Conservation (phyloP, 495 filamentous ascomycete genomes). For the Astrothelium subdiscretum region DNA sequence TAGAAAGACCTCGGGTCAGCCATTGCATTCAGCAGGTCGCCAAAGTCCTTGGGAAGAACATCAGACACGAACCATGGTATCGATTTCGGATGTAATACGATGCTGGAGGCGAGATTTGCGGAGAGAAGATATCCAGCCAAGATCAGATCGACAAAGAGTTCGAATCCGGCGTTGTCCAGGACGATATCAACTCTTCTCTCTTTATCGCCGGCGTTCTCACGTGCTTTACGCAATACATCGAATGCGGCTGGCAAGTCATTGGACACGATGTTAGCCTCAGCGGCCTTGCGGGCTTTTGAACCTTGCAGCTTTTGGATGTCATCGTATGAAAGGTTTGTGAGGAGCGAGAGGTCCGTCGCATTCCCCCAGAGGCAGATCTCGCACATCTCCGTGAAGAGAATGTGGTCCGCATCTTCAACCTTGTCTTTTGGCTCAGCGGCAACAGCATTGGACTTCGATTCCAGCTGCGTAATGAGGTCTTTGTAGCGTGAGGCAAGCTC, state of each 20-base stretch:
- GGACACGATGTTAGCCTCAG: slow-evolving; percentile 78
- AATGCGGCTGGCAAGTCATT: slow-evolving; percentile 74
- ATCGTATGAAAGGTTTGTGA: slow-evolving; percentile 83
- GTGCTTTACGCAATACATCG: slow-evolving; percentile 49
- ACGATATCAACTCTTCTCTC: slow-evolving; percentile 79
- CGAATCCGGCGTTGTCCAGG: slow-evolving; percentile 92
- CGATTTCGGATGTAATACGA: slow-evolving; percentile 86
- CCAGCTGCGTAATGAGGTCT: slow-evolving; percentile 47
- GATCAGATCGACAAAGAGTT: slow-evolving; percentile 88
- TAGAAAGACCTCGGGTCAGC: slow-evolving; percentile 66
- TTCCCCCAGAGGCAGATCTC: slow-evolving; percentile 98
- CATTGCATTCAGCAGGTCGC: slow-evolving; percentile 64
- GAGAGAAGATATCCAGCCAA: slow-evolving; percentile 80
- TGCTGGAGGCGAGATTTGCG: slow-evolving; percentile 65
- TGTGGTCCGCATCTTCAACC: slow-evolving; percentile 54
- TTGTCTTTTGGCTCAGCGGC: slow-evolving; percentile 32
- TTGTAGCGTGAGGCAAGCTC: slow-evolving; percentile 73
- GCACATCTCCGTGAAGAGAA: slow-evolving; percentile 85
- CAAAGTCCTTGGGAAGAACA: slow-evolving; percentile 76
- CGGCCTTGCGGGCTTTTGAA: slow-evolving; percentile 65
- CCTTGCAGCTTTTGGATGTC: slow-evolving; percentile 96
- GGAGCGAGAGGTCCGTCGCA: slow-evolving; percentile 84
- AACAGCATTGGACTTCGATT: slow-evolving; percentile 30
- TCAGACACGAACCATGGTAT: slow-evolving; percentile 98
- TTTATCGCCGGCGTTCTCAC: slow-evolving; percentile 28